phyloP scores from a whole-genome alignment of 2,329 filamentous ascomycete genomes.

The Penicillium polonicum region DNA sequence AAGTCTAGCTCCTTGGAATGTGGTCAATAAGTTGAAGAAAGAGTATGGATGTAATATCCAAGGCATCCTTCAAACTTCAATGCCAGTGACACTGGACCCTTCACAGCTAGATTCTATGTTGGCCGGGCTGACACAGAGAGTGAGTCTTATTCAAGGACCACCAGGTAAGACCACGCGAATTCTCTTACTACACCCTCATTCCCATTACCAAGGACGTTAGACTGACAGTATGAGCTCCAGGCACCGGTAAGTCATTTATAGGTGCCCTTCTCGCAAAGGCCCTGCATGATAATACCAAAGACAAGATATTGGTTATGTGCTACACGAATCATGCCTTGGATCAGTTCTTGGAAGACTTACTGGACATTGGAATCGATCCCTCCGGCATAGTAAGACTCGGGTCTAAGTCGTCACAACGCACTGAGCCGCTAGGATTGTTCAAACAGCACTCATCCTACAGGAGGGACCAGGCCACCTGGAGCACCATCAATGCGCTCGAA shows the following conservation, averaged over 20 bases:
- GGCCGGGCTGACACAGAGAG: conserved; percentile 50
- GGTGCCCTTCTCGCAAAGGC: conserved; percentile 62
- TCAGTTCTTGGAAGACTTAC: conserved; percentile 65
- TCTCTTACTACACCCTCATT: background rate
- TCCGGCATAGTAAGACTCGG: conserved; percentile 62
- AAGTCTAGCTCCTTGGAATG: conserved; percentile 7
- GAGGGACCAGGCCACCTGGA: conserved; percentile 38
- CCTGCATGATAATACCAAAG: conserved; percentile 50
- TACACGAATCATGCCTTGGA: conserved; percentile 71
- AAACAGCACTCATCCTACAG: conserved; percentile 40
- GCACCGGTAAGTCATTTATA: conserved; percentile 74
- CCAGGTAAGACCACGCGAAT: conserved; percentile 53
- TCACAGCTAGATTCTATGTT: conserved; percentile 60
- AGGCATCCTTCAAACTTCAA: conserved; percentile 29
- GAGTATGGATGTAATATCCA: conserved; percentile 30
- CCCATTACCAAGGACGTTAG: background rate
- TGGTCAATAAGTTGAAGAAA: conserved; percentile 20
- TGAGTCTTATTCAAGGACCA: conserved; percentile 70
- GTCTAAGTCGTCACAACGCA: conserved; percentile 55
- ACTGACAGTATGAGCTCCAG: conserved; percentile 38
- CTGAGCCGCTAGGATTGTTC: conserved; percentile 49
- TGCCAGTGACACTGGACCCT: conserved; percentile 45
- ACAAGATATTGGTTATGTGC: conserved; percentile 62
- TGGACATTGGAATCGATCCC: conserved; percentile 56
- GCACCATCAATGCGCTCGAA: conserved; percentile 47